Evolutionary conservation across 805 yeast genomes (phyloP), one percentile per base, ranked within the genome.

Genomic region (Komagataella mondaviorum): DNA sequence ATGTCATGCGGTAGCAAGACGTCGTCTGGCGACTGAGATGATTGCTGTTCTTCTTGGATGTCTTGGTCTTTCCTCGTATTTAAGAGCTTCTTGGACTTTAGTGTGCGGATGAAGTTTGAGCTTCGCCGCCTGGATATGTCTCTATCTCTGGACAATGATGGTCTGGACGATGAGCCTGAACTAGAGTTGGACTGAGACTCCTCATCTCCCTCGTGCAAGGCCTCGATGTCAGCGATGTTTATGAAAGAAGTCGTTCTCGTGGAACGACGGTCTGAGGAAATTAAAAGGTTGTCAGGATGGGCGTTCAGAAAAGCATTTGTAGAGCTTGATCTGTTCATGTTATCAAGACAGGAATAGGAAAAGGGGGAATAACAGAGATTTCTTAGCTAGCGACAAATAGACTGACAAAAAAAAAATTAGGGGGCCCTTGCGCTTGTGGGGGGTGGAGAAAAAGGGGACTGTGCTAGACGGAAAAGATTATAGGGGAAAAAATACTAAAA

Each of bases 241-340:
- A 49, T 18, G 30, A 49, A 49, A 5, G 51, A 49, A 16, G 51
- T 49, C 6, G 51, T 49, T 7, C 48, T 45, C 17, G 51, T 49
- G 17, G 51, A 49, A 16, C 45, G 36, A 14, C 45, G 51, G 30
- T 24, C 46, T 23, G 51, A 49, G 23, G 51, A 49, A 23, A 49
- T 45, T 44, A 49, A 43, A 12, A 49, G 30, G 23, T 30, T 49
- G 23, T 44, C 48, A 45, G 22, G 47, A 45, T 20, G 47, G 47
- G 23, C 30, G 10, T 23, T 45, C n/a, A 14, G 24, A 45, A 14
- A 45, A 18, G 22, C 30, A 18, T 14, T 45, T 22, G 30, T 22
- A 7, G 22, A 45, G 7, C 24, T 4, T 45, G 24, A 22, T 45
- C 30, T 23, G 22, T 45, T 16, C 22, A 18, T 22, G 23, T 45